These are phyloP conservation scores for Fagopyrum homotropicum DNA, from an alignment of 148 eudicot genomes.

Conservation along the genomic window DNA sequence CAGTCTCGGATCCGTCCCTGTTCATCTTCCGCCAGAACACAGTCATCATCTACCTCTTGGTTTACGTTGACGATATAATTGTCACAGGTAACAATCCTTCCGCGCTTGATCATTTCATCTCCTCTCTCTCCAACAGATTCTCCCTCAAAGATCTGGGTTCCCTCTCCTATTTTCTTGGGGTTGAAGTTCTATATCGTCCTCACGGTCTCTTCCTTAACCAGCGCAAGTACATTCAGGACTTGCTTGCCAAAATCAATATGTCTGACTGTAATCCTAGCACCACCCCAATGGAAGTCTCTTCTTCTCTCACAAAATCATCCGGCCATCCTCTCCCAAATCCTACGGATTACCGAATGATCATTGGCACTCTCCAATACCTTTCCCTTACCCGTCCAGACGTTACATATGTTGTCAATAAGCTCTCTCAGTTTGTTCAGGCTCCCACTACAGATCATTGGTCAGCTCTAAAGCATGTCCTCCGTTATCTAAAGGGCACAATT, in stretches of 20 bases:
- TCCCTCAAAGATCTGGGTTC: too few relatives aligned
- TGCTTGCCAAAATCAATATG: not conserved
- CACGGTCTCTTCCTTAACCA: not conserved
- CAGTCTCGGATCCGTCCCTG: not conserved
- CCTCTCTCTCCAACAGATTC: too few relatives aligned
- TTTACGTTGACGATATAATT: too few relatives aligned
- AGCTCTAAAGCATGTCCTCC: not conserved
- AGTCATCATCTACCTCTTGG: not conserved
- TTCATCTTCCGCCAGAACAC: not conserved
- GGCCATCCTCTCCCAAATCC: not conserved
- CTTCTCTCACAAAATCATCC: not conserved
- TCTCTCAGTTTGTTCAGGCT: not conserved
- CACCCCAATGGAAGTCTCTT: not conserved
- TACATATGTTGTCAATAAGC: not conserved
- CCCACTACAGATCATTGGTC: not conserved
- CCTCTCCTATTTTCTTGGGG: not conserved
- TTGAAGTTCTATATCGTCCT: not conserved
- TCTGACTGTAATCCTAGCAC: too few relatives aligned
- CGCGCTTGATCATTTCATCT: too few relatives aligned
- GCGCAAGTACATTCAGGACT: not conserved
- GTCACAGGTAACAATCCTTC: too few relatives aligned
- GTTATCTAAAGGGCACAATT: not conserved
- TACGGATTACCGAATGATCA: not conserved
- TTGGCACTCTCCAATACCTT: not conserved
- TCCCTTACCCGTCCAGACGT: not conserved